Evolutionary conservation across 345 rosid genomes (phyloP).

Genomic region (Lenwebbia sp.): DNA sequence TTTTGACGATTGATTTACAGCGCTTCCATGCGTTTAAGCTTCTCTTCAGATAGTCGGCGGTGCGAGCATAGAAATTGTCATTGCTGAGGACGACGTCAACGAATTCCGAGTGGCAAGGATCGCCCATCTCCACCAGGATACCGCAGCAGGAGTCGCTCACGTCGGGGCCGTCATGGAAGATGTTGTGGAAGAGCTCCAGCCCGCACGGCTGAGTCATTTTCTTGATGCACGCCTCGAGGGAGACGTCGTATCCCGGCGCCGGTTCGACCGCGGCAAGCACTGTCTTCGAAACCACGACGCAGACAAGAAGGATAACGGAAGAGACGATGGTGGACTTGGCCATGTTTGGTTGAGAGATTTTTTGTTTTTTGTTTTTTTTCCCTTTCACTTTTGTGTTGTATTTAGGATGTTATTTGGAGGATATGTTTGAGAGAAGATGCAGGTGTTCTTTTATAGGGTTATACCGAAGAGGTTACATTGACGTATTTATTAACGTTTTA

Average conservation of each 20-base stretch:
- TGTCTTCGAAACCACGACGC: not conserved
- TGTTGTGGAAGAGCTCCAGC: not conserved
- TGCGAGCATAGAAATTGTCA: not conserved
- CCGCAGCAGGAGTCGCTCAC: not conserved
- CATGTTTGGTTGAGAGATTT: not conserved
- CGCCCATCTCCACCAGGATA: not conserved
- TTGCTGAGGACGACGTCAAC: not conserved
- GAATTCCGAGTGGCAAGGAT: not conserved
- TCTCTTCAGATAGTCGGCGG: not conserved
- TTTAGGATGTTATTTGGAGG: not conserved
- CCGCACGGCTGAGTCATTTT: not conserved
- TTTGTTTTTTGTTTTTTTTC: not conserved
- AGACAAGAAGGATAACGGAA: not conserved
- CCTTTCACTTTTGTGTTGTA: not conserved
- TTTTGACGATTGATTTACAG: not conserved
- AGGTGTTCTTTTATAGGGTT: not conserved
- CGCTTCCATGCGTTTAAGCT: not conserved
- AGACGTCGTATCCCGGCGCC: not conserved
- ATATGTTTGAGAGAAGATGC: not conserved
- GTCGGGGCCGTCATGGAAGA: not conserved
- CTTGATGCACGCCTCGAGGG: not conserved
- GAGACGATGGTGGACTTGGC: not conserved
- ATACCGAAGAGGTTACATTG: not conserved
- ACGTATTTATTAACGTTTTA: not conserved
- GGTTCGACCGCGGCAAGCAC: not conserved